phyloP scores from a whole-genome alignment of 2,329 filamentous ascomycete species.

The Hirsutella rhossiliensis region DNA sequence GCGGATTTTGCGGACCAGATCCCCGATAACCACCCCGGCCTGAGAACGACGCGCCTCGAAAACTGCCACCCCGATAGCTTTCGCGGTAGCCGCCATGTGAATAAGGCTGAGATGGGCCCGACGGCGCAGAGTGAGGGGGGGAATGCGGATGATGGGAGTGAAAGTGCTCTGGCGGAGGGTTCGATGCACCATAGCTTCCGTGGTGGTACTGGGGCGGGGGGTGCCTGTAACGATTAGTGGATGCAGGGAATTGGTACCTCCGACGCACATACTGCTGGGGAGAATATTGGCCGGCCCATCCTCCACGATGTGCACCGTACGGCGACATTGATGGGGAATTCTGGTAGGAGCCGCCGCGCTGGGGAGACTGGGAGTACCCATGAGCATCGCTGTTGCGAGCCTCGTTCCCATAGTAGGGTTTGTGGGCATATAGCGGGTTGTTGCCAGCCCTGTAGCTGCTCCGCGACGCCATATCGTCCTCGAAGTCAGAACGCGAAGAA shows the following conservation, averaged over 20 bases:
- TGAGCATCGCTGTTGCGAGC: conserved; percentile 19
- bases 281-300: conserved; percentile 25
- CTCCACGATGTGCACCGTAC: conserved; percentile 25
- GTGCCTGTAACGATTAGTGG: conserved; percentile 31
- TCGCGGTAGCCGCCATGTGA: conserved; percentile 33
- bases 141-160: conserved; percentile 34
- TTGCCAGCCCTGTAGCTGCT: conserved; percentile 30
- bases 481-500: conserved; percentile 36
- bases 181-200: conserved; percentile 36
- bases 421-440: conserved; percentile 23
- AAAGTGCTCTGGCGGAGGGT: conserved; percentile 41
- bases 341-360: conserved; percentile 29
- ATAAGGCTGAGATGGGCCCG: conserved; percentile 43
- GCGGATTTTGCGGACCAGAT: conserved; percentile 51
- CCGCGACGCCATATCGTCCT: conserved; percentile 36
- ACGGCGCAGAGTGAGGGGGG: conserved; percentile 43
- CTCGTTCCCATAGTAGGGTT: conserved; percentile 22
- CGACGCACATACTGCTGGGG: conserved; percentile 26
- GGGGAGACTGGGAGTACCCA: conserved; percentile 29
- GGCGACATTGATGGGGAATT: conserved; percentile 32
- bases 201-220: conserved; percentile 48
- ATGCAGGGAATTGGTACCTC: background rate
- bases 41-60: conserved; percentile 47
- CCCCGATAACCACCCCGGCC: conserved; percentile 43
- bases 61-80: conserved; percentile 39